These are phyloP conservation scores for Parastagonospora nodorum DNA, from an alignment of 2,329 filamentous ascomycete species.

Conservation along the genomic window DNA sequence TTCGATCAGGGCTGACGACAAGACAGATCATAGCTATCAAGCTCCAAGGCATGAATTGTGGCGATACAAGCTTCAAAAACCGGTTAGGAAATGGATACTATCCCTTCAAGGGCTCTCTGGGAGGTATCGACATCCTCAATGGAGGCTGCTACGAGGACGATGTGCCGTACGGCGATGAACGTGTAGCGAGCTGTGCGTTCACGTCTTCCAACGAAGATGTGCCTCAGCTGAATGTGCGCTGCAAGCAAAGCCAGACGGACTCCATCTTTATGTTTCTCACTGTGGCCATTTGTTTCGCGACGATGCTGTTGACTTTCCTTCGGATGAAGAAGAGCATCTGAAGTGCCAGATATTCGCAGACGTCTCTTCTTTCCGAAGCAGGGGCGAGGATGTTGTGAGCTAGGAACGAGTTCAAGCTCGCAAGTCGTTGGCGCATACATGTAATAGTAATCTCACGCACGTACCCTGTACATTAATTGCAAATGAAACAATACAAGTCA, in stretches of 20 bases:
- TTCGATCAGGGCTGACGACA: not conserved
- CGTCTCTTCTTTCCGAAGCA: not conserved
- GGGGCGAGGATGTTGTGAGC: not conserved
- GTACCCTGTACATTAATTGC: not conserved
- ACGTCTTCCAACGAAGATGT: not conserved
- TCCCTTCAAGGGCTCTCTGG: not conserved
- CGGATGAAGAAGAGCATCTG: slow-evolving; percentile 1
- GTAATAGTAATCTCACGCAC: too few relatives aligned
- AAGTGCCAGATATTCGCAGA: not conserved
- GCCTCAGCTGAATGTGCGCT: slow-evolving; percentile 14
- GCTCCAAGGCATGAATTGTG: slow-evolving; percentile 11
- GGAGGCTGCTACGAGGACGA: too few relatives aligned
- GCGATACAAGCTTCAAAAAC: slow-evolving; percentile 4
- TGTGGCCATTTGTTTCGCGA: slow-evolving; percentile 8
- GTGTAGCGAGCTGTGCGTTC: too few relatives aligned
- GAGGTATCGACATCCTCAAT: slow-evolving; percentile 19
- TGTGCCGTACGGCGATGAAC: too few relatives aligned
- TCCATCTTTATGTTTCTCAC: slow-evolving; percentile 25
- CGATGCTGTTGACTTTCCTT: slow-evolving; percentile 6
- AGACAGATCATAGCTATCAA: slow-evolving; percentile 13
- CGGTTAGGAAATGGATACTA: not conserved
- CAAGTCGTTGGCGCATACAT: too few relatives aligned
- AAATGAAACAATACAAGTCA: not conserved
- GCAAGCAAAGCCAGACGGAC: slow-evolving; percentile 16
- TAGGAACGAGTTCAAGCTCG: too few relatives aligned